Conservation (phyloP, 225 moss, liverwort and hornwort species). For the Polytrichum commune region DNA sequence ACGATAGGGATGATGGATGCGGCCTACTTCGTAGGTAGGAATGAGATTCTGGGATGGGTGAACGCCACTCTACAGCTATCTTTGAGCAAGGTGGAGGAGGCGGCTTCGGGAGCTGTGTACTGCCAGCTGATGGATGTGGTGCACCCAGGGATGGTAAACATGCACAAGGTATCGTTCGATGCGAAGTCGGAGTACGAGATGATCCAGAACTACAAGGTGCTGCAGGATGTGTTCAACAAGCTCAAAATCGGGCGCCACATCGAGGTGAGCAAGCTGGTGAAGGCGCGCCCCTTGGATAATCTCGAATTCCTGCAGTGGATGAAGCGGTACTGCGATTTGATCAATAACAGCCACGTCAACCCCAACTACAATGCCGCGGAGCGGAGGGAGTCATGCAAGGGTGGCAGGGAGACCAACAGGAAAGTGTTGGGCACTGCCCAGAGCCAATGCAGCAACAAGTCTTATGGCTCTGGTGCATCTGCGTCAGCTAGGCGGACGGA, state of each 20-base stretch:
- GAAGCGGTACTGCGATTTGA: constrained; percentile 93
- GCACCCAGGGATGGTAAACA: constrained; percentile 88
- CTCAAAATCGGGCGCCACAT: constrained; percentile 92
- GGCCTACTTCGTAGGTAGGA: constrained; percentile 93
- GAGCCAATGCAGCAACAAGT: constrained; percentile 45
- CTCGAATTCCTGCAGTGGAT: constrained; percentile 99
- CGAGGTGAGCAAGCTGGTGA: constrained; percentile 96
- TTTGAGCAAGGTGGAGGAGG: constrained; percentile 94
- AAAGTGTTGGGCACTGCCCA: constrained; percentile 55
- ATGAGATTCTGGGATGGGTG: constrained; percentile 92
- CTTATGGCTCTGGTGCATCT: constrained; percentile 39
- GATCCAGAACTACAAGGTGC: constrained; percentile 99
- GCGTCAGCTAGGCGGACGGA: constrained; percentile 42
- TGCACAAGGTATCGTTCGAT: constrained; percentile 95
- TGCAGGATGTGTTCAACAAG: constrained; percentile 97
- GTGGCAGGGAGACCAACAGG: constrained; percentile 92
- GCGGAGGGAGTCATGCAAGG: constrained; percentile 89
- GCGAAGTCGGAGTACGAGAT: constrained; percentile 99
- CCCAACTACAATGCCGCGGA: constrained; percentile 88
- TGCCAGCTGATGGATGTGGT: constrained; percentile 97
- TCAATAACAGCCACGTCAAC: constrained; percentile 77
- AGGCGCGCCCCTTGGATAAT: constrained; percentile 91
- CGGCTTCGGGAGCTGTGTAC: constrained; percentile 89
- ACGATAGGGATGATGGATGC: constrained; percentile 99
- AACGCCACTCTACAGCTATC: constrained; percentile 80